A percentile compares a stretch with the other conserved stretches of the same genome.
Evolutionary conservation across 1,284 basidiomycete genomes (phyloP).

Genomic region (Ustilago cynodontis): DNA sequence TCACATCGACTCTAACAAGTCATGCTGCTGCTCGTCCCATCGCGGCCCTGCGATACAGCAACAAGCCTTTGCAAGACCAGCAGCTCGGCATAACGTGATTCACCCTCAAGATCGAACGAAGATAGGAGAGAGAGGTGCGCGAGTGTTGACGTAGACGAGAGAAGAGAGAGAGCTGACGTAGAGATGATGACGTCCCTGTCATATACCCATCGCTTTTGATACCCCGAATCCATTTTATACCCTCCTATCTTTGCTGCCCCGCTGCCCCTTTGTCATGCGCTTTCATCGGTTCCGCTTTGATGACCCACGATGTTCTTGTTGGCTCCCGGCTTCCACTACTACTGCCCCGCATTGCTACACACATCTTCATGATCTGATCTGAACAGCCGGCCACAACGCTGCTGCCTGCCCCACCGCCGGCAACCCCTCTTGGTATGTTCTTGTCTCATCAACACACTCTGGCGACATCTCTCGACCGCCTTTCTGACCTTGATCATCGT

Average conservation of each 20-base stretch:
- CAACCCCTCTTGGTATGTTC: slow-evolving; percentile 63
- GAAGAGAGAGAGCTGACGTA: slow-evolving; percentile 57
- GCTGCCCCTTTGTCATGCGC: slow-evolving; percentile 5
- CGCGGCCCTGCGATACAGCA: neutral
- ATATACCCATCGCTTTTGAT: slow-evolving; percentile 52
- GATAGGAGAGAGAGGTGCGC: slow-evolving; percentile 29
- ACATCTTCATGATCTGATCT: slow-evolving; percentile 1
- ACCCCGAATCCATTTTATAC: slow-evolving; percentile 39
- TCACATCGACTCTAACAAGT: neutral
- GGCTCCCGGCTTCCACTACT: neutral
- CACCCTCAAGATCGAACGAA: neutral
- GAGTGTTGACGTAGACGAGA: slow-evolving; percentile 24
- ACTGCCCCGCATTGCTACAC: neutral
- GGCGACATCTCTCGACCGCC: neutral
- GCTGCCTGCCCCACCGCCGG: slow-evolving; percentile 65
- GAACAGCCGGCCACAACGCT: slow-evolving; percentile 65
- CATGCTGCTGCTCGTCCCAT: neutral
- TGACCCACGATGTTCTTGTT: neutral
- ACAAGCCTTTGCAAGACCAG: neutral
- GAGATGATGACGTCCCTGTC: slow-evolving; percentile 53
- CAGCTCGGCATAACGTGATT: neutral
- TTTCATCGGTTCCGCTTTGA: neutral
- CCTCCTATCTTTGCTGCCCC: neutral
- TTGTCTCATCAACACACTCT: neutral
- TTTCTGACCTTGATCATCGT: slow-evolving; percentile 1